Evolutionary conservation across 1,284 basidiomycete genomes (phyloP).

Genomic region (Cryptococcus wingfieldii): DNA sequence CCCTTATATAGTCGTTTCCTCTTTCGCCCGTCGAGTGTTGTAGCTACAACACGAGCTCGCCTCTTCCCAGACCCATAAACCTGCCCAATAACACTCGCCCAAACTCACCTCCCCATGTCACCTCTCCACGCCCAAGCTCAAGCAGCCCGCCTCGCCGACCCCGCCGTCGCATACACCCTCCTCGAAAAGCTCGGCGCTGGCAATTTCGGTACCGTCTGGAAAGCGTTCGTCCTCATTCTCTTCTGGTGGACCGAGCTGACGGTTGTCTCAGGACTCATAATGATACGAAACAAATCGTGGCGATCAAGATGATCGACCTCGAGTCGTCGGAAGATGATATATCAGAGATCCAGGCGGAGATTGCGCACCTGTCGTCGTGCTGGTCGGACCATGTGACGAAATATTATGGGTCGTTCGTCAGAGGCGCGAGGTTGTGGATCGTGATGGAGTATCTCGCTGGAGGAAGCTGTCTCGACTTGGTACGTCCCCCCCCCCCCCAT

Average conservation of each 20-base stretch:
- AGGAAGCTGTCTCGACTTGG: slow-evolving; percentile 91
- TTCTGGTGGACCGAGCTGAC: background rate
- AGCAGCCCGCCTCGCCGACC: slow-evolving; percentile 53
- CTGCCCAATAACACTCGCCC: background rate
- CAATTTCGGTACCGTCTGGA: slow-evolving; percentile 94
- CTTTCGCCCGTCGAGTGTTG: too few relatives aligned
- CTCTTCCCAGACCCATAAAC: too few relatives aligned
- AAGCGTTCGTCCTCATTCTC: slow-evolving; percentile 56
- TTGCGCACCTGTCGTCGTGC: slow-evolving; percentile 89
- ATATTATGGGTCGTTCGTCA: slow-evolving; percentile 96
- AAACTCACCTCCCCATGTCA: background rate
- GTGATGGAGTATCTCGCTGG: slow-evolving; percentile 99
- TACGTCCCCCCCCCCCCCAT: slow-evolving; percentile 21
- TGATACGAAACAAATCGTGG: slow-evolving; percentile 87
- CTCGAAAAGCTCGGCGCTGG: slow-evolving; percentile 96
- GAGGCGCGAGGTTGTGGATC: slow-evolving; percentile 97
- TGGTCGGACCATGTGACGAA: slow-evolving; percentile 93
- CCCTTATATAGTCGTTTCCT: too few relatives aligned
- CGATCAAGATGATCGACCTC: slow-evolving; percentile 94
- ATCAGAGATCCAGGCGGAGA: slow-evolving; percentile 95
- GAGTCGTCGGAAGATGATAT: slow-evolving; percentile 85
- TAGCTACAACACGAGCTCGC: too few relatives aligned
- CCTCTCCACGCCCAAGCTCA: slow-evolving; percentile 5
- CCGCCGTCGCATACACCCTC: slow-evolving; percentile 82
- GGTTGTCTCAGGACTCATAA: slow-evolving; percentile 64